Evolutionary conservation across 257 asterid genomes (phyloP).

Genomic region (Buddleja alternifolia): DNA sequence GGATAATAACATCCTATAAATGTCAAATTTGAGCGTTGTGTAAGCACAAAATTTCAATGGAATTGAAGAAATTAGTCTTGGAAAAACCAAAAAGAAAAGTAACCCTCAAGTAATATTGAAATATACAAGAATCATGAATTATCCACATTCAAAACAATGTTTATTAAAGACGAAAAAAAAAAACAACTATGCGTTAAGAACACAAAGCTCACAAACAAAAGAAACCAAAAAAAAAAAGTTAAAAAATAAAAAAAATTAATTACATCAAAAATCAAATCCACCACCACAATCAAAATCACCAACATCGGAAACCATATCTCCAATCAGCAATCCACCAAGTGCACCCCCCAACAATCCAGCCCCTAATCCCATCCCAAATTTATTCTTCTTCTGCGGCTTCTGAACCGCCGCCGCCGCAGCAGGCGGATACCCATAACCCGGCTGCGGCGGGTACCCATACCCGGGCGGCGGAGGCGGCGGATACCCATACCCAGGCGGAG

Average conservation of each 20-base stretch:
- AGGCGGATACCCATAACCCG: constrained; percentile 55
- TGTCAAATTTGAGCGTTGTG: too few species aligned
- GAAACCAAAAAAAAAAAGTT: not conserved
- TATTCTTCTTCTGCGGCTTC: constrained; percentile 55
- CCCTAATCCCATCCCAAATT: constrained; percentile 71
- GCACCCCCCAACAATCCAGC: constrained; percentile 90
- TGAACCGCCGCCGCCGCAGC: constrained; percentile 31
- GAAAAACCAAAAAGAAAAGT: too few species aligned
- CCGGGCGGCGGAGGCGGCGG: constrained; percentile 43
- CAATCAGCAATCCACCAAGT: constrained; percentile 69
- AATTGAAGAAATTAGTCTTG: too few species aligned
- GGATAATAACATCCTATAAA: too few species aligned
- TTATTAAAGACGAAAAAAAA: too few species aligned
- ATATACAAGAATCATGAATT: too few species aligned
- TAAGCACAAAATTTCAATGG: too few species aligned
- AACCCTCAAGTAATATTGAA: too few species aligned
- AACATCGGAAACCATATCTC: constrained; percentile 69
- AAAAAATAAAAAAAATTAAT: not conserved
- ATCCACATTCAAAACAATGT: too few species aligned
- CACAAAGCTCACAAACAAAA: not conserved
- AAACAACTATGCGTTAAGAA: too few species aligned
- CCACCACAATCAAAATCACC: constrained; percentile 59
- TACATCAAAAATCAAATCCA: constrained; percentile 47
- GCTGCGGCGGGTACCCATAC: constrained; percentile 55
- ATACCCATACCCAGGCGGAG: constrained; percentile 45